Conservation (phyloP, 371 early-diverging fungal species). For the Circinella minor region DNA sequence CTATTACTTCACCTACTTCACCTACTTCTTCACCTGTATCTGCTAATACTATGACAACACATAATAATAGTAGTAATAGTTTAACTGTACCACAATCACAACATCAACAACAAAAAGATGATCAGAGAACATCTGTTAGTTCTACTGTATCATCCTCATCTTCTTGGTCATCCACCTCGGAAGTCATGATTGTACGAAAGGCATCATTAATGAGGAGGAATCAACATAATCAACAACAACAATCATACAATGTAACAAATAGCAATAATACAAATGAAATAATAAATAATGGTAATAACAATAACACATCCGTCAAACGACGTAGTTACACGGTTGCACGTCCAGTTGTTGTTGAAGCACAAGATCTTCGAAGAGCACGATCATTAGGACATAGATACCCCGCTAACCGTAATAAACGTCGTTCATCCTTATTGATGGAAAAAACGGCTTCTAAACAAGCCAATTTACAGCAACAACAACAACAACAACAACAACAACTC, state of each 20-base stretch:
- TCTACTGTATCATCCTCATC: slow-evolving; percentile 33
- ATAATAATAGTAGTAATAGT: not conserved
- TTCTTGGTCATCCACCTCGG: slow-evolving; percentile 37
- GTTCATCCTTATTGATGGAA: slow-evolving; percentile 42
- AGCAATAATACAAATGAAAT: not conserved
- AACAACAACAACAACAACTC: slow-evolving; percentile 2
- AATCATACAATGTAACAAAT: slow-evolving; percentile 19
- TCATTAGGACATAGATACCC: slow-evolving; percentile 29
- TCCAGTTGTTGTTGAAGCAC: slow-evolving; percentile 26
- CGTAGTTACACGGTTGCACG: slow-evolving; percentile 27
- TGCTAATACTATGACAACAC: not conserved
- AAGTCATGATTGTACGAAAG: slow-evolving; percentile 17
- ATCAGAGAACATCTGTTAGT: slow-evolving; percentile 33
- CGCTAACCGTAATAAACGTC: slow-evolving; percentile 37
- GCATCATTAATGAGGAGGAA: slow-evolving; percentile 9
- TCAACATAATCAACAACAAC: not conserved
- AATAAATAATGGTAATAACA: slow-evolving; percentile 8
- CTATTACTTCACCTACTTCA: slow-evolving; percentile 5
- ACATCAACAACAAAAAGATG: not conserved
- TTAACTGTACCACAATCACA: slow-evolving; percentile 6
- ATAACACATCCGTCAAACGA: slow-evolving; percentile 21
- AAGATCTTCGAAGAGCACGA: slow-evolving; percentile 28
- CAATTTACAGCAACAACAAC: slow-evolving; percentile 24
- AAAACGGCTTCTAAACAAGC: slow-evolving; percentile 37
- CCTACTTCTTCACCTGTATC: not conserved